Evolutionary conservation across 148 eudicot genomes (phyloP).

Genomic region (Pouteria glomerata): DNA sequence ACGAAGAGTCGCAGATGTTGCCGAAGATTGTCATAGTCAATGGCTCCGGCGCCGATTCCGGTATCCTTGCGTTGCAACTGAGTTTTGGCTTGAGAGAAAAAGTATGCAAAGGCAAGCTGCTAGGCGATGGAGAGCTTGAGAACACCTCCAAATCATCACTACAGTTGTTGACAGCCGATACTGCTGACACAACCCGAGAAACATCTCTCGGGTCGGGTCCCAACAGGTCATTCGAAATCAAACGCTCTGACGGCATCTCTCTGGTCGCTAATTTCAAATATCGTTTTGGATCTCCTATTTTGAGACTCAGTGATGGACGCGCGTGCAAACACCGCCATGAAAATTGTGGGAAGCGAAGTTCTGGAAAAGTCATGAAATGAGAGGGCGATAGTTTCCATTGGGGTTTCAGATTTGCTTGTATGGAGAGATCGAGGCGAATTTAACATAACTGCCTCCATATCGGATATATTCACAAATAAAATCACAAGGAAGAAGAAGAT

Average conservation of each 20-base stretch:
- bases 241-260: no score
- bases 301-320: not conserved
- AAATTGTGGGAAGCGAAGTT: not conserved
- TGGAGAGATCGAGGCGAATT: not conserved
- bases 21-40: conserved; percentile 49
- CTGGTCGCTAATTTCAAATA: not conserved
- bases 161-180: no score
- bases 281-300: not conserved
- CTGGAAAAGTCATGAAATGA: not conserved
- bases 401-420: not conserved
- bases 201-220: conserved; percentile 36
- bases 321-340: conserved; percentile 25
- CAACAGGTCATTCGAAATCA: not conserved
- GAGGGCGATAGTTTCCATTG: not conserved
- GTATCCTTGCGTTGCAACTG: conserved; percentile 47
- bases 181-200: conserved; percentile 12
- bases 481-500: not conserved
- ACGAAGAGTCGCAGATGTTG: conserved; percentile 51
- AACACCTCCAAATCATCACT: no score
- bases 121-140: conserved; percentile 79
- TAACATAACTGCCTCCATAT: conserved; percentile 11
- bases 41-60: conserved; percentile 37
- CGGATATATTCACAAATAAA: not conserved
- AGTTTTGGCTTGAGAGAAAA: conserved; percentile 55
- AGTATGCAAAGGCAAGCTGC: conserved; percentile 80